Base-by-base conservation (phyloP, 106 monocot species). In the Allium fistulosum region DNA sequence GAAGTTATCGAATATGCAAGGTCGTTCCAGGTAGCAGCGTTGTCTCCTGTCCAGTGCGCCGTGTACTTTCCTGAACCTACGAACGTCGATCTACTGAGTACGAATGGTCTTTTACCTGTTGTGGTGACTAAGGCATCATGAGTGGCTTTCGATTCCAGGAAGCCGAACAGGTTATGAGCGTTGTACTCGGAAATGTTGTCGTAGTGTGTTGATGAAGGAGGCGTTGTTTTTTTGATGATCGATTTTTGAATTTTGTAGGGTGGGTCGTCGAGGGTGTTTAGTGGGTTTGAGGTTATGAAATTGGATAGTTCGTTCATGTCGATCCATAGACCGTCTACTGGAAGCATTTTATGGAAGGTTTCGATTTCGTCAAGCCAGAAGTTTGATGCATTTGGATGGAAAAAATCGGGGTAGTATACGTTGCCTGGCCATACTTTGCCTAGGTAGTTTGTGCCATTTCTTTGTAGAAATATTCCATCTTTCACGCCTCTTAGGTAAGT, bases 221-320 rank as follows among this genome's bases (percentile, higher is more conserved):
- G 92, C 2, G 78, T 69, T 10, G 92, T 93, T 17, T 28, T 64
- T 13, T 75, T 52, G 63, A 61, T 72, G 66, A 93, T 71, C 7
- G 78, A 60, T 11, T 83, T 82, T 71, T 81, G 80, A 78, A 93
- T 88, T n/a, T 51, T 63, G 63, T 93, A 93, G 46, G 92, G 85
- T 7, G 88, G 88, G 9, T 77, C 75, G 28, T 92, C 92, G 5
- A 83, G 55, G 0, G 75, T 12, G 12, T 64, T 80, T 48, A 75
- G 27, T 1, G 83, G 72, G 2, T 66, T 26, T 27, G 88, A 63
- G 9, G 73, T 76, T n/a, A 85, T 53, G 83, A 93, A 85, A 75
- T 88, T 93, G 47, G 85, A 83, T 53, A 85, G 13, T 80, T 93
- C 92, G 15, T 93, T 88, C 92, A 93, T 88, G 80, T 93, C 88